Evolutionary conservation across 495 filamentous ascomycete species (phyloP), one percentile per base, ranked within the genome.

Genomic region (Pseudevernia furfuracea): DNA sequence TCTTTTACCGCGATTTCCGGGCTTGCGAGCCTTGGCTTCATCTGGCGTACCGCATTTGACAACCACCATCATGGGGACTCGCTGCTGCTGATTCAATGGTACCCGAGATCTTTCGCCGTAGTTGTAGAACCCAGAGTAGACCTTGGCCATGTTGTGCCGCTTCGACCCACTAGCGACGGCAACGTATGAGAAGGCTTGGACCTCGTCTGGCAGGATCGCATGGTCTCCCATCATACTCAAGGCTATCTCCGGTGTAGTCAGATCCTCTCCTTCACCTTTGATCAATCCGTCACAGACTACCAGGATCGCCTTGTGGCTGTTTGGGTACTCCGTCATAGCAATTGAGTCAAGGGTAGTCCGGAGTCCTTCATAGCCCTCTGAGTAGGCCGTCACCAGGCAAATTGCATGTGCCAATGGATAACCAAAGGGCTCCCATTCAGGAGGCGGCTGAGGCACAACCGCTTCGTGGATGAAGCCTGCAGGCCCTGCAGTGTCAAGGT

Each of bases 101-200:
- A 99, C 87, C 64, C 82, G 76, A 6, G 90, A 93, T 64, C 87
- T 81, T 23, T 84, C 78, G 63, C 95, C 95, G 69, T 97, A 99
- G 76, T 96, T 90, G 74, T 99, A 99, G 79, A 97, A 97, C 52
- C 94, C 94, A 57, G 92, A 87, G 73, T 97, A 97, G 58, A 99
- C 85, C 80, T 97, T 96, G 67, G 95, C 91, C 95, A 97, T 97
- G 75, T 97, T 97, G 82, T 97, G 95, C 61, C 95, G 84, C 80
- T 97, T 99, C 39, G 92, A 91, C 34, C 94, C 95, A 68, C 89
- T 92, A 21, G 95, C 91, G 7, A 99, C 95, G 4, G 95, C 95
- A 23, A 99, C 94, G 70, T 97, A 99, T 3, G 92, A 96, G 77
- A 91, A 97, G 0, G 90, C 81, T 63, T 88, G 81, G 3, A 97